phyloP scores from a whole-genome alignment of 2,329 filamentous ascomycete genomes.

The Cytospora piceicola region DNA sequence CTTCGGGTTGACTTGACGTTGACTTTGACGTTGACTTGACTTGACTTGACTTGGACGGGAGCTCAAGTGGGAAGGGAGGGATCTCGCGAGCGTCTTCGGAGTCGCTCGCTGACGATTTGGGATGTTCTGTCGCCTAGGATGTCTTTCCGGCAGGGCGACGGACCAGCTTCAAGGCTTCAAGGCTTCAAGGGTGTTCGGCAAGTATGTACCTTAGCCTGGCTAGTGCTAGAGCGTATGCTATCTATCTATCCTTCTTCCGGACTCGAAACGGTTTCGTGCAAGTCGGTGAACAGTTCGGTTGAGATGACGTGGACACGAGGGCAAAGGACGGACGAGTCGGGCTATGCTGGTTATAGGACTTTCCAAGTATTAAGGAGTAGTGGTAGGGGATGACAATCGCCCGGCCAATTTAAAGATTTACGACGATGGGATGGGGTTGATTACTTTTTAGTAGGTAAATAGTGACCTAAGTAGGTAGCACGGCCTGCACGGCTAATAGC shows the following conservation, averaged over 20 bases:
- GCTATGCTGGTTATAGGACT: background rate
- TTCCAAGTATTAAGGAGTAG: background rate
- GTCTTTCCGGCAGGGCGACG: background rate
- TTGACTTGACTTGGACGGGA: background rate
- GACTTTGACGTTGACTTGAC: background rate
- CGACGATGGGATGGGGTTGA: conserved; percentile 1
- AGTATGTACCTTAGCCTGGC: background rate
- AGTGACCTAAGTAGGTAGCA: no score
- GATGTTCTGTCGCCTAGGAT: background rate
- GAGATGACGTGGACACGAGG: background rate
- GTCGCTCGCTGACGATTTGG: background rate
- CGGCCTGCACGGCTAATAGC: no score
- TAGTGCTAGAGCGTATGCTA: background rate
- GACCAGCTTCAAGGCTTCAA: background rate
- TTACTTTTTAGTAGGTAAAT: background rate
- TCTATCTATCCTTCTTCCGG: background rate
- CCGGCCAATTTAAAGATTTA: conserved; percentile 1
- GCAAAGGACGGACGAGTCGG: background rate
- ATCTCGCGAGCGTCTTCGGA: background rate
- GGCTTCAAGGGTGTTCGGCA: background rate
- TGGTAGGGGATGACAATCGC: background rate
- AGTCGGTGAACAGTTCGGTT: background rate
- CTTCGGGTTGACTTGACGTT: background rate
- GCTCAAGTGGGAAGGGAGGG: background rate
- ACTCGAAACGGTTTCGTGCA: background rate